Conservation (phyloP, 495 filamentous ascomycete species). For the Wilcoxina mikolae region DNA sequence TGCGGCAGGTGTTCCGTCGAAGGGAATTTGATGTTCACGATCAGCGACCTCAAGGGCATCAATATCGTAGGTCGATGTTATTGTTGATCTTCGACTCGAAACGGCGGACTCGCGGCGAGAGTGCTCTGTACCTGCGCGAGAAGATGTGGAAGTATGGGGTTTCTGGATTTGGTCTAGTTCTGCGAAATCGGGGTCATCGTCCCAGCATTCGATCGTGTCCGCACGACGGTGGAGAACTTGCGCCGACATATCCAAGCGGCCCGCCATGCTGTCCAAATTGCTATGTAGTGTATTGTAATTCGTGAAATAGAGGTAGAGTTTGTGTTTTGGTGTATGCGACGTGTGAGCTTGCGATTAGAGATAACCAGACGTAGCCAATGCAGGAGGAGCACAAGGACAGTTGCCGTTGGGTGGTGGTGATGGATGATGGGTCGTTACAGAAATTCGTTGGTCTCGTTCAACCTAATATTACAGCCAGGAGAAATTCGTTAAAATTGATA, state of each 20-base stretch:
- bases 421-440: background rate
- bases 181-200: constrained; percentile 29
- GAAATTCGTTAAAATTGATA: constrained; percentile 4
- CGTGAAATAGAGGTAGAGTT: background rate
- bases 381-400: background rate
- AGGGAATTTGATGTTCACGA: constrained; percentile 24
- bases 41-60: constrained; percentile 22
- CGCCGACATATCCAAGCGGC: constrained; percentile 23
- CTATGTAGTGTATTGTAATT: background rate
- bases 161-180: constrained; percentile 20
- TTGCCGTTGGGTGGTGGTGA: background rate
- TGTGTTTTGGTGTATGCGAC: background rate
- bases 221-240: constrained; percentile 23
- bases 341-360: constrained; percentile 9
- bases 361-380: constrained; percentile 2
- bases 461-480: constrained; percentile 1
- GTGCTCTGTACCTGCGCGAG: constrained; percentile 22
- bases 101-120: constrained; percentile 27
- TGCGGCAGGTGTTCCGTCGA: constrained; percentile 28
- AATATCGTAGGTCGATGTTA: constrained; percentile 24
- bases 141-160: constrained; percentile 18
- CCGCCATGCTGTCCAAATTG: constrained; percentile 6
- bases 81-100: constrained; percentile 28
- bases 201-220: constrained; percentile 29
- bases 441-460: constrained; percentile 7